These are phyloP conservation scores for Pseudogymnoascus sp. DNA, from an alignment of 2,329 filamentous ascomycete species.

Conservation along the genomic window DNA sequence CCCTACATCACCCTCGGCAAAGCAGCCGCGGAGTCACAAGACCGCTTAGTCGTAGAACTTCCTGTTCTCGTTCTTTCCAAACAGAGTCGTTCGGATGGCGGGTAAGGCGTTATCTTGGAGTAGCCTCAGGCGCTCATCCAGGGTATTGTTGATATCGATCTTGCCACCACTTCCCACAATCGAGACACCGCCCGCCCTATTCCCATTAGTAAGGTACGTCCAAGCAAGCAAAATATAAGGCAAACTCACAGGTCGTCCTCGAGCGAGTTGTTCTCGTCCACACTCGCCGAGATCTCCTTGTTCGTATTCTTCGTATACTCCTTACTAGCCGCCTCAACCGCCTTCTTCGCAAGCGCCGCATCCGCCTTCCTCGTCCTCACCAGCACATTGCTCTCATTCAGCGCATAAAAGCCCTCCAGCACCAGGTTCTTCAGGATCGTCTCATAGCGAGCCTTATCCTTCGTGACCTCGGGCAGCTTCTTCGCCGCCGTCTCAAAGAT, in stretches of 20 bases:
- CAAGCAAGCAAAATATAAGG: background rate
- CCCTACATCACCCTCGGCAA: background rate
- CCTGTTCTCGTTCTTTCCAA: conserved; percentile 90
- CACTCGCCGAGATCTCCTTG: conserved; percentile 57
- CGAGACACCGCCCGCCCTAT: conserved; percentile 72
- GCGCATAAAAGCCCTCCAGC: conserved; percentile 80
- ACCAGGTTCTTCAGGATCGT: conserved; percentile 69
- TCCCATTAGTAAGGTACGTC: conserved; percentile 12
- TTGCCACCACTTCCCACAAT: conserved; percentile 79
- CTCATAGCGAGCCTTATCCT: conserved; percentile 69
- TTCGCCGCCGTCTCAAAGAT: conserved; percentile 76
- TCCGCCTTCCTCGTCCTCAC: conserved; percentile 76
- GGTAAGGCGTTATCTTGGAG: conserved; percentile 81
- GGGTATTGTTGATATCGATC: conserved; percentile 98
- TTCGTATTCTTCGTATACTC: conserved; percentile 77
- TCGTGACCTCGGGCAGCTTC: conserved; percentile 57
- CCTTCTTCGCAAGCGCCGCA: conserved; percentile 65
- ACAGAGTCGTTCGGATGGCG: conserved; percentile 74
- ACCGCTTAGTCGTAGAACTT: conserved; percentile 79
- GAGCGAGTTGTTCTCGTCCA: conserved; percentile 73
- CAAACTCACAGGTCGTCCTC: conserved; percentile 72
- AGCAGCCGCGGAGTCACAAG: background rate
- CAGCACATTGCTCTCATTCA: conserved; percentile 70
- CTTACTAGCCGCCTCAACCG: conserved; percentile 63
- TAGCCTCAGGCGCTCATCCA: conserved; percentile 80